These are phyloP conservation scores for Trametopsis cervina DNA, from an alignment of 768 basidiomycete genomes.

Conservation along the genomic window DNA sequence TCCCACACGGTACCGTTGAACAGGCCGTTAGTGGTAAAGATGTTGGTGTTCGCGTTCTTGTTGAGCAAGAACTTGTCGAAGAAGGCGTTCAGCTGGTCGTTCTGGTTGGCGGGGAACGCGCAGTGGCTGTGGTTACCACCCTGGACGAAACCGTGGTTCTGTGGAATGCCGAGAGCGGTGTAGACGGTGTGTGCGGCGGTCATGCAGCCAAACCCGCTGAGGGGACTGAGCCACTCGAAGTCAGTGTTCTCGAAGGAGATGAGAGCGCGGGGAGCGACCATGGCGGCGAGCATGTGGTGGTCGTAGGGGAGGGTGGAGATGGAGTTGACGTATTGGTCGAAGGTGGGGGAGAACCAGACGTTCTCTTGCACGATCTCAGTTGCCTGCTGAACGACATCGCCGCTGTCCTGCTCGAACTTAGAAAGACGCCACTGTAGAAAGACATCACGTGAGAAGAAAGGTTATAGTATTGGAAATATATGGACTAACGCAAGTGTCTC, in stretches of 20 bases:
- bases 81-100: constrained; percentile 43
- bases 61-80: constrained; percentile 48
- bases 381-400: constrained; percentile 44
- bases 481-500: constrained; percentile 34
- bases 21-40: constrained; percentile 36
- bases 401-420: constrained; percentile 35
- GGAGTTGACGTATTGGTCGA: constrained; percentile 39
- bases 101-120: constrained; percentile 41
- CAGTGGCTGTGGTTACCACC: constrained; percentile 51
- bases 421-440: constrained; percentile 42
- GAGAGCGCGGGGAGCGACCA: constrained; percentile 49
- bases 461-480: not conserved
- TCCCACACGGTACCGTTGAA: constrained; percentile 34
- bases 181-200: constrained; percentile 43
- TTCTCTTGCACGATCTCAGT: constrained; percentile 54
- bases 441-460: not conserved
- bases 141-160: constrained; percentile 46
- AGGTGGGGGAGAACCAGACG: constrained; percentile 51
- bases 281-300: constrained; percentile 49
- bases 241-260: constrained; percentile 50
- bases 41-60: constrained; percentile 40
- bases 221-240: constrained; percentile 48
- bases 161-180: constrained; percentile 40
- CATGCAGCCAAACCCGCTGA: constrained; percentile 44
- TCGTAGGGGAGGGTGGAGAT: constrained; percentile 47